Evolutionary conservation across 2,329 filamentous ascomycete genomes (phyloP).

Genomic region (Penicillium sumatraense): DNA sequence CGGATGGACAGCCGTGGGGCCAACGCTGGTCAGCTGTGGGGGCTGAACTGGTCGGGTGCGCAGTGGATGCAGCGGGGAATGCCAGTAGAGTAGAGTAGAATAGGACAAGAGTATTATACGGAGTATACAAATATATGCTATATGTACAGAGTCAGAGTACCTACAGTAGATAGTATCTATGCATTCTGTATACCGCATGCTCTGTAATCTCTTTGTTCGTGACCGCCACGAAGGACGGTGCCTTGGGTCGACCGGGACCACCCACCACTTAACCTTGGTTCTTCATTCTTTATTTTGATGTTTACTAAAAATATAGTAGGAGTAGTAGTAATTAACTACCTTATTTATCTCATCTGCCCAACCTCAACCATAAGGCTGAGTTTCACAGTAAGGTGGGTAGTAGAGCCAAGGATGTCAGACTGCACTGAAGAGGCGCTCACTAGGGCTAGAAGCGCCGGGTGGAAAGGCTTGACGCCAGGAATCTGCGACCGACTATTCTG

Average conservation of each 20-base stretch:
- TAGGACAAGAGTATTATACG: too few species aligned
- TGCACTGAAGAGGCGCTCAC: conserved; percentile 9
- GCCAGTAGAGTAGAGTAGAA: not conserved
- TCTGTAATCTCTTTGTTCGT: too few species aligned
- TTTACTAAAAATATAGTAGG: too few species aligned
- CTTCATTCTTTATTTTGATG: too few species aligned
- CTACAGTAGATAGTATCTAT: not conserved
- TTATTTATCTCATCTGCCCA: too few species aligned
- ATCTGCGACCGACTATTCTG: not conserved
- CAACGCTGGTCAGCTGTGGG: conserved; percentile 6
- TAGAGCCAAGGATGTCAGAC: not conserved
- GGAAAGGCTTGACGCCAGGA: not conserved
- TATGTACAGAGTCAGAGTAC: not conserved
- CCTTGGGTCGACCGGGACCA: conserved; percentile 19
- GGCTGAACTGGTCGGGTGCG: conserved; percentile 3
- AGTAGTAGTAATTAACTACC: too few species aligned
- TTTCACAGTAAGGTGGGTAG: too few species aligned
- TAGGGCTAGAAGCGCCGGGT: not conserved
- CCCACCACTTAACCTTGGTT: conserved; percentile 17
- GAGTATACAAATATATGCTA: too few species aligned
- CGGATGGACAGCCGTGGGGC: conserved; percentile 1
- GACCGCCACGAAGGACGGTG: conserved; percentile 9
- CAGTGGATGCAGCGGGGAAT: conserved; percentile 1
- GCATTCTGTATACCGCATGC: too few species aligned
- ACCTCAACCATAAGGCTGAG: too few species aligned